Percentiles rank a stretch among this genome's conserved stretches.
Evolutionary conservation across 352 stramenopile genomes (phyloP).

Genomic region (Chrysophaeum taylorii): DNA sequence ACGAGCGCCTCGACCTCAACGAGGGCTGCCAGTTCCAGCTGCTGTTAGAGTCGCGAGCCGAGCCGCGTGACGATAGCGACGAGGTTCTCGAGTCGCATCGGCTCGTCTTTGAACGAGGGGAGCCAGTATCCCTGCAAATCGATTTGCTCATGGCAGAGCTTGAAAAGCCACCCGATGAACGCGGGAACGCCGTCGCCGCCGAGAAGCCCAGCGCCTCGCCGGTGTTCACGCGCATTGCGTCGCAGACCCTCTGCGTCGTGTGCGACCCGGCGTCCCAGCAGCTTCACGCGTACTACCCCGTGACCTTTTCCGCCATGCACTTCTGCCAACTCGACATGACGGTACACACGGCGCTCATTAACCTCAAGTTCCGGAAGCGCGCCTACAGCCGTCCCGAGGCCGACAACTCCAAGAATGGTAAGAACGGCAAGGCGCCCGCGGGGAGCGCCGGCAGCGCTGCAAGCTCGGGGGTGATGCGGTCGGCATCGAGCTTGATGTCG

Average conservation of each 20-base stretch:
- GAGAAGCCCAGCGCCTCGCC: not conserved
- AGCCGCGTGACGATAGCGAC: too few relatives aligned
- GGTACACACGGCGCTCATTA: not conserved
- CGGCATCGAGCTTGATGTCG: too few relatives aligned
- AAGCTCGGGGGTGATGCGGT: too few relatives aligned
- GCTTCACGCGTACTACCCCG: slow-evolving; percentile 11
- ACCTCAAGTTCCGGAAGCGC: slow-evolving; percentile 16
- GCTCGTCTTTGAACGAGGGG: slow-evolving; percentile 1
- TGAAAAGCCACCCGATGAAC: not conserved
- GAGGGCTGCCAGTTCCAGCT: slow-evolving; percentile 14
- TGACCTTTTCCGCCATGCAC: slow-evolving; percentile 10
- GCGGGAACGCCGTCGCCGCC: not conserved
- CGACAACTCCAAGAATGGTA: not conserved
- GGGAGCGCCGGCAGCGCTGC: too few relatives aligned
- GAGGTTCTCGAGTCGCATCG: too few relatives aligned
- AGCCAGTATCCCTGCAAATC: not conserved
- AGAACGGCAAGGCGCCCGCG: too few relatives aligned
- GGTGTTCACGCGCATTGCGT: not conserved
- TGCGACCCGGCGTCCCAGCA: not conserved
- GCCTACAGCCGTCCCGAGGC: not conserved
- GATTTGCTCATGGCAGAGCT: slow-evolving; percentile 12
- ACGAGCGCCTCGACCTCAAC: slow-evolving; percentile 14
- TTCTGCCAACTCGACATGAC: slow-evolving; percentile 15
- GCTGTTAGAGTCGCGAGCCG: not conserved
- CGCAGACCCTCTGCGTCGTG: not conserved